Evolutionary conservation across 805 yeast genomes (phyloP).

Genomic region (Wickerhamiella brachini): DNA sequence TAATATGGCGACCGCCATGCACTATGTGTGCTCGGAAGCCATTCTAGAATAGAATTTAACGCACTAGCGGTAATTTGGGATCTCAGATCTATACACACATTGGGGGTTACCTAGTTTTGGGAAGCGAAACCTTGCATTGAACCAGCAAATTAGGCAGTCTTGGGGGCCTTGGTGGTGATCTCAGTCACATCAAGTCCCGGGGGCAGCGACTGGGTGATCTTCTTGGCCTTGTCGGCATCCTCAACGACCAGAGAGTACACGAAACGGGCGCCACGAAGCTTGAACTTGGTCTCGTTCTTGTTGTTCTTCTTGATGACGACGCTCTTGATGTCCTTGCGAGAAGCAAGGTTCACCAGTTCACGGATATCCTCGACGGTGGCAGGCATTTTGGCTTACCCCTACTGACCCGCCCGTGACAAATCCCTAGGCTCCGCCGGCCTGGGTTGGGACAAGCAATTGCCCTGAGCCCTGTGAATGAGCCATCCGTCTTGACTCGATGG

Average conservation of each 20-base stretch:
- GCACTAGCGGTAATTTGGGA: neutral
- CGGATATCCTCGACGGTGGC: conserved; percentile 88
- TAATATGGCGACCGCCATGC: conserved; percentile 41
- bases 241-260: conserved; percentile 90
- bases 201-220: conserved; percentile 94
- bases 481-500: neutral
- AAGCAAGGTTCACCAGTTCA: conserved; percentile 82
- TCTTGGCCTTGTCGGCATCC: conserved; percentile 95
- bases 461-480: neutral
- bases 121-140: neutral
- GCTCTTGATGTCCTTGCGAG: conserved; percentile 77
- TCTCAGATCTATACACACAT: neutral
- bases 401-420: neutral
- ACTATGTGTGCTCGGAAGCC: conserved; percentile 36
- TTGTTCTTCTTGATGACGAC: conserved; percentile 92
- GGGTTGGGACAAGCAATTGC: neutral
- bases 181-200: conserved; percentile 35
- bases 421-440: neutral
- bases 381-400: conserved; percentile 13
- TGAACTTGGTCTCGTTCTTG: conserved; percentile 93
- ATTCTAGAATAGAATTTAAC: neutral
- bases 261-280: conserved; percentile 91
- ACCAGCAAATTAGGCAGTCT: conserved; percentile 6
- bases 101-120: neutral
- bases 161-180: conserved; percentile 18